These are phyloP conservation scores for Corniculantispora saksenae DNA, from an alignment of 2,329 filamentous ascomycete genomes.

Conservation along the genomic window DNA sequence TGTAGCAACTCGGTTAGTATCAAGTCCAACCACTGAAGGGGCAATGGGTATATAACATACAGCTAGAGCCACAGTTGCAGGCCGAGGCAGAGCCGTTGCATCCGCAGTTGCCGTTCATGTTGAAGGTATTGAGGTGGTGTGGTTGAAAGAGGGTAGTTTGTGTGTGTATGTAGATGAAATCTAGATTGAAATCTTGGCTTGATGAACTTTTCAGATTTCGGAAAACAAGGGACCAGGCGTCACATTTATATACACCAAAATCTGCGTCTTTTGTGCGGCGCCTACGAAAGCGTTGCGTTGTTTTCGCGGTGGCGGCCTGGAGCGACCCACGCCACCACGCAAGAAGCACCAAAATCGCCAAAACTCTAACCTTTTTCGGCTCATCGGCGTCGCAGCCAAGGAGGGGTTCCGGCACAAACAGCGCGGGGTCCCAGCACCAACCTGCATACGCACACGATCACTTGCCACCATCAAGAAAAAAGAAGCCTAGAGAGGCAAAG, in stretches of 20 bases:
- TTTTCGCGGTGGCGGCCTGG: slow-evolving; percentile 16
- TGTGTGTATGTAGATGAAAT: not conserved
- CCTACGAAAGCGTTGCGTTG: slow-evolving; percentile 13
- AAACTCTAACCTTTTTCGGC: slow-evolving; percentile 6
- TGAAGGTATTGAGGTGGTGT: slow-evolving; percentile 7
- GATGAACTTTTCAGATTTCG: not conserved
- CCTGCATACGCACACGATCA: not conserved
- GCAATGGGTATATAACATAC: not conserved
- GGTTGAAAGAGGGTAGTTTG: not conserved
- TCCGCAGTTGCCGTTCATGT: slow-evolving; percentile 20
- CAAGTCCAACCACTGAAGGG: not conserved
- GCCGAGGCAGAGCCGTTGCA: slow-evolving; percentile 21
- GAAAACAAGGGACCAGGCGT: not conserved
- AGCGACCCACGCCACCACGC: not conserved
- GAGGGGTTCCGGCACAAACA: not conserved
- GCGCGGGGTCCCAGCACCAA: too few species aligned
- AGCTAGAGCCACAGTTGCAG: slow-evolving; percentile 20
- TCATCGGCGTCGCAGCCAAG: not conserved
- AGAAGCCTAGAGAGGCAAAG: not conserved
- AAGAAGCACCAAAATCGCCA: too few species aligned
- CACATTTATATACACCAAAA: slow-evolving; percentile 11
- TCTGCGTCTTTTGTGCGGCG: slow-evolving; percentile 17
- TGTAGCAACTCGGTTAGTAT: not conserved
- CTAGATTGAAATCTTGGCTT: slow-evolving; percentile 15
- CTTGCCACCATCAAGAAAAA: not conserved